Conservation (phyloP, 2,329 filamentous ascomycete species). For the Fusarium tuaranense region DNA sequence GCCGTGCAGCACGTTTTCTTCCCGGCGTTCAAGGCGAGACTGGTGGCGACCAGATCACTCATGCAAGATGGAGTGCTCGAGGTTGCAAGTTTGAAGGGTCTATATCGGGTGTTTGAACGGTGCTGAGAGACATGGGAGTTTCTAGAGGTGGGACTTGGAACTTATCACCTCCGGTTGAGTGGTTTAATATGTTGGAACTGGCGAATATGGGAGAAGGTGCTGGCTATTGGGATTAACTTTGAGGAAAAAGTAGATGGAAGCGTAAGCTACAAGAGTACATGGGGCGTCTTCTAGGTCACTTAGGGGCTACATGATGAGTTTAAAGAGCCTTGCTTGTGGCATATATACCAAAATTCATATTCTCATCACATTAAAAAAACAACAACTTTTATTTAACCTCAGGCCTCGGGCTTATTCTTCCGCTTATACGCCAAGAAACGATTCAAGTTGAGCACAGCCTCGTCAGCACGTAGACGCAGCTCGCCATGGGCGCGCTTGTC, state of each 20-base stretch:
- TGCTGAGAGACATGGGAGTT: slow-evolving; percentile 67
- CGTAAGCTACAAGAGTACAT: neutral
- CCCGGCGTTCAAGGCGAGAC: slow-evolving; percentile 83
- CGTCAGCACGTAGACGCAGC: slow-evolving; percentile 69
- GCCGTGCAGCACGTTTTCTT: slow-evolving; percentile 90
- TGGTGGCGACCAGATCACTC: slow-evolving; percentile 84
- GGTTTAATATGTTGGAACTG: neutral
- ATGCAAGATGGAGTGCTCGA: slow-evolving; percentile 83
- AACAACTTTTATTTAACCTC: slow-evolving; percentile 24
- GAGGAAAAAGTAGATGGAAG: neutral
- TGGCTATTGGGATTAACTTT: neutral
- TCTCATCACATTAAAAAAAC: slow-evolving; percentile 1
- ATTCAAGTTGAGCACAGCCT: slow-evolving; percentile 69
- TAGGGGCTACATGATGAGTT: neutral
- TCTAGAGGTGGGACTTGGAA: slow-evolving; percentile 2
- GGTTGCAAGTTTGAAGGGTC: slow-evolving; percentile 88
- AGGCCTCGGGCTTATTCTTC: slow-evolving; percentile 61
- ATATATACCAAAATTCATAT: slow-evolving; percentile 2
- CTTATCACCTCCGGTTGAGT: slow-evolving; percentile 9
- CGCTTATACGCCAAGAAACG: slow-evolving; percentile 75
- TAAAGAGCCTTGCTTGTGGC: neutral
- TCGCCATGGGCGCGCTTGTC: slow-evolving; percentile 70
- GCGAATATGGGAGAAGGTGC: slow-evolving; percentile 5
- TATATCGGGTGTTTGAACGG: slow-evolving; percentile 95
- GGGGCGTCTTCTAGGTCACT: neutral